phyloP scores from a whole-genome alignment of 2,329 filamentous ascomycete species.

The Colletotrichum orchidophilum region DNA sequence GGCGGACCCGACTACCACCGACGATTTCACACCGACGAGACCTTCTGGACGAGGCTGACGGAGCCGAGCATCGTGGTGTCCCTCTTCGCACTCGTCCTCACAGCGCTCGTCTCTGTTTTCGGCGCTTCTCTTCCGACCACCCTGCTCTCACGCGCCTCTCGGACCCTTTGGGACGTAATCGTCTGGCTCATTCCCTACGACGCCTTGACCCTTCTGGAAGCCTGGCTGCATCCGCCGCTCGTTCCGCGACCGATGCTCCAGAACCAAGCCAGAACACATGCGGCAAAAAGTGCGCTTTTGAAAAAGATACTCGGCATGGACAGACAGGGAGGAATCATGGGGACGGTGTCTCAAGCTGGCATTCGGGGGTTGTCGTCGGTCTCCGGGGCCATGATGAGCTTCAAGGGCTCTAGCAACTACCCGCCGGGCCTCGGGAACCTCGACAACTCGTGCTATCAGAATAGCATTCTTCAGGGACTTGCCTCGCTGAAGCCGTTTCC shows the following conservation, averaged over 20 bases:
- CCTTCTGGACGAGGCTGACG: constrained; percentile 43
- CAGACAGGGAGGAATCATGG: constrained; percentile 61
- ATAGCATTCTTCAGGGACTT: constrained; percentile 89
- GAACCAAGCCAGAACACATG: constrained; percentile 53
- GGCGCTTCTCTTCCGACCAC: constrained; percentile 44
- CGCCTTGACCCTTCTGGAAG: constrained; percentile 66
- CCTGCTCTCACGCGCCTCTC: constrained; percentile 40
- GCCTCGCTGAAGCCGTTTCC: constrained; percentile 78
- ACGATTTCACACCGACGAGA: constrained; percentile 12
- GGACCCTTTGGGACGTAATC: constrained; percentile 68
- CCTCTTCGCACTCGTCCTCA: constrained; percentile 43
- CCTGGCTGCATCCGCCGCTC: constrained; percentile 60
- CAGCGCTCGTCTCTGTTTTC: constrained; percentile 47
- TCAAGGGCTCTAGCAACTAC: constrained; percentile 51
- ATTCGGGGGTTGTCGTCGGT: constrained; percentile 64
- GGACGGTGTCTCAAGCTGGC: constrained; percentile 66
- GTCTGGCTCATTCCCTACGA: constrained; percentile 65
- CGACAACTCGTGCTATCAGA: constrained; percentile 98
- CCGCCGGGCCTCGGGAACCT: constrained; percentile 84
- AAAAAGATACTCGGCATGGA: constrained; percentile 70
- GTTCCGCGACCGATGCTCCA: constrained; percentile 50
- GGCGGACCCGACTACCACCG: constrained; percentile 29
- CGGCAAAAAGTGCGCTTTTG: constrained; percentile 72
- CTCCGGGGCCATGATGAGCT: constrained; percentile 52
- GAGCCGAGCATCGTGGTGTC: constrained; percentile 48